Base-by-base conservation (phyloP, 2,329 filamentous ascomycete species). In the Neoarthrinium moseri region DNA sequence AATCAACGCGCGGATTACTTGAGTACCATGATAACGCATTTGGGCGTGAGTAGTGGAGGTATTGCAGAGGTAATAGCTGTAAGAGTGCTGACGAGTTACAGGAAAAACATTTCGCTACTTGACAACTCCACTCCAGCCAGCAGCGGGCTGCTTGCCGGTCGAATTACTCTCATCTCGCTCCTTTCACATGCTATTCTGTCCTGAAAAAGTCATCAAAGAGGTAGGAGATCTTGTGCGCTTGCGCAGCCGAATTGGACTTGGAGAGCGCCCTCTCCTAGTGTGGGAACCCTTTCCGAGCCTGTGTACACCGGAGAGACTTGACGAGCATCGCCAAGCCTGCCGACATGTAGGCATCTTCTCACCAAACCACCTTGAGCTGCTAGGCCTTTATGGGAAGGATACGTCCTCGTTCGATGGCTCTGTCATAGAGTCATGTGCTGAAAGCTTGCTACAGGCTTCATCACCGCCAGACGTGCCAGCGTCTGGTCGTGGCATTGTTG, bases 321-420 rank as follows among this genome's bases (percentile, higher is more conserved):
- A 60, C 47, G 55, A 49, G 35, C 54, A 50, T 48, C 32, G 35
- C 44, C 57, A 33, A 51, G 62, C 52, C 27, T 63, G 32, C 18
- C 53, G 46, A 35, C 33, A 53, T 1, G 63, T 68, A 1, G 58
- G 66, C 26, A 51, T 68, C 5, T 62, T 68, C 45, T 65, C 62
- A 8, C 66, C 66, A 3, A 68, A 69, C 43, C 66, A 68, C 35
- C 53, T 67, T n/a, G 66, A 68, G 33, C 45, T 68, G 5, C 50
- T 52, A 12, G 45, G 20, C 1, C 38, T 65, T 0, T 65, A 51
- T 32, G 56, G 29, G 33, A 46, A 43, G 23, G 49, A 1, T 7
- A 39, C 13, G n/a, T n/a, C 6, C 4, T 17, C 22, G 59, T 61
- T 64, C 27, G 63, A 23, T 53, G 50, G 4, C 51, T 56, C 2